Evolutionary conservation across 2,329 filamentous ascomycete genomes (phyloP).

Genomic region (Endocalyx cinctus): DNA sequence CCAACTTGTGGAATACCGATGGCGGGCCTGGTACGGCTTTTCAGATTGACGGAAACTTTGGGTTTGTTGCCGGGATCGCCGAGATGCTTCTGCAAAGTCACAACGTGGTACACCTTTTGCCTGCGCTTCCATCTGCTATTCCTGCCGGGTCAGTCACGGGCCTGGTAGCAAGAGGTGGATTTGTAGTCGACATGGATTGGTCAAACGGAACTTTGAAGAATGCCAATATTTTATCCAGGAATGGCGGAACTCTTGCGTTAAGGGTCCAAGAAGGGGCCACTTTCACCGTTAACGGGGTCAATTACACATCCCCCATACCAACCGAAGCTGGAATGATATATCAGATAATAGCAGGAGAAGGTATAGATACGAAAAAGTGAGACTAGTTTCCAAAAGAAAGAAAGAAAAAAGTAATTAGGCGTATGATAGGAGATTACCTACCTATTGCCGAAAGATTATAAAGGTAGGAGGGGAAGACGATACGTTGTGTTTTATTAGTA

Average conservation of each 20-base stretch:
- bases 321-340: slow-evolving; percentile 4
- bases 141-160: slow-evolving; percentile 16
- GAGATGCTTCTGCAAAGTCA: slow-evolving; percentile 41
- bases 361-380: too few relatives aligned
- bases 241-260: slow-evolving; percentile 14
- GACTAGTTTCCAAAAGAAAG: too few relatives aligned
- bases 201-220: slow-evolving; percentile 9
- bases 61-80: slow-evolving; percentile 37
- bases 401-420: too few relatives aligned
- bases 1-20: slow-evolving; percentile 29
- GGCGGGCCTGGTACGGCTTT: slow-evolving; percentile 23
- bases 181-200: slow-evolving; percentile 18
- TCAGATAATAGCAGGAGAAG: not conserved
- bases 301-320: slow-evolving; percentile 9
- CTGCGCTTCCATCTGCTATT: slow-evolving; percentile 19
- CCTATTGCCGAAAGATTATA: too few relatives aligned
- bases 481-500: too few relatives aligned
- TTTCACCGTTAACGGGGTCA: slow-evolving; percentile 14
- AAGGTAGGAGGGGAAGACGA: too few relatives aligned
- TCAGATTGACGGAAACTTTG: slow-evolving; percentile 48
- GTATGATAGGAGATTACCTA: too few relatives aligned
- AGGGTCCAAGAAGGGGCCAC: slow-evolving; percentile 11
- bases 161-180: slow-evolving; percentile 16
- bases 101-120: slow-evolving; percentile 18
- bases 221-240: slow-evolving; percentile 17